phyloP scores from a whole-genome alignment of 2,329 filamentous ascomycete genomes.

The Calonectria montana region DNA sequence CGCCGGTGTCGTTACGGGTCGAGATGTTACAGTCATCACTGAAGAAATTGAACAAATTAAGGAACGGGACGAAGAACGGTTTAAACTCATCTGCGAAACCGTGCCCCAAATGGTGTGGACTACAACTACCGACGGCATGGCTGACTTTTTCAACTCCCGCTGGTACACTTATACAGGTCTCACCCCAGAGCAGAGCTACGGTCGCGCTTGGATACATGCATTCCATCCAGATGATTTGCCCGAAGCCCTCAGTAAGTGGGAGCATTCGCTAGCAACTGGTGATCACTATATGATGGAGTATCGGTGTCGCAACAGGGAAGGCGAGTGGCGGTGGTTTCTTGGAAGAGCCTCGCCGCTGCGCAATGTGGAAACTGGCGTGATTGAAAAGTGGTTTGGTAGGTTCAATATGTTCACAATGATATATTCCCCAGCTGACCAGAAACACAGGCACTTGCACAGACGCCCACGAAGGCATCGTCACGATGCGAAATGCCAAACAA shows the following conservation, averaged over 20 bases:
- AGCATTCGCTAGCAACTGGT: slow-evolving; percentile 72
- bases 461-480: slow-evolving; percentile 79
- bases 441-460: slow-evolving; percentile 75
- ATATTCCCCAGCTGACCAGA: not conserved
- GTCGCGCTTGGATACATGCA: slow-evolving; percentile 69
- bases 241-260: slow-evolving; percentile 68
- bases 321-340: slow-evolving; percentile 83
- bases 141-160: slow-evolving; percentile 81
- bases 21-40: slow-evolving; percentile 78
- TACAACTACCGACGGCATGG: slow-evolving; percentile 70
- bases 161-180: slow-evolving; percentile 86
- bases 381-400: slow-evolving; percentile 81
- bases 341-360: slow-evolving; percentile 76
- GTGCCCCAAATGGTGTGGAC: slow-evolving; percentile 82
- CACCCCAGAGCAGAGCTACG: slow-evolving; percentile 69
- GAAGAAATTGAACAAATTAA: slow-evolving; percentile 77
- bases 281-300: slow-evolving; percentile 78
- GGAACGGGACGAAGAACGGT: slow-evolving; percentile 77
- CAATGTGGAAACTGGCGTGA: slow-evolving; percentile 72
- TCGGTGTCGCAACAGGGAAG: slow-evolving; percentile 72
- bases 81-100: slow-evolving; percentile 80
- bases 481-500: slow-evolving; percentile 73
- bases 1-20: slow-evolving; percentile 77
- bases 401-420: not conserved
- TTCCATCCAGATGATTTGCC: slow-evolving; percentile 79